phyloP scores from a whole-genome alignment of 164 flowering plant genomes.

The Tinospora cordifolia region DNA sequence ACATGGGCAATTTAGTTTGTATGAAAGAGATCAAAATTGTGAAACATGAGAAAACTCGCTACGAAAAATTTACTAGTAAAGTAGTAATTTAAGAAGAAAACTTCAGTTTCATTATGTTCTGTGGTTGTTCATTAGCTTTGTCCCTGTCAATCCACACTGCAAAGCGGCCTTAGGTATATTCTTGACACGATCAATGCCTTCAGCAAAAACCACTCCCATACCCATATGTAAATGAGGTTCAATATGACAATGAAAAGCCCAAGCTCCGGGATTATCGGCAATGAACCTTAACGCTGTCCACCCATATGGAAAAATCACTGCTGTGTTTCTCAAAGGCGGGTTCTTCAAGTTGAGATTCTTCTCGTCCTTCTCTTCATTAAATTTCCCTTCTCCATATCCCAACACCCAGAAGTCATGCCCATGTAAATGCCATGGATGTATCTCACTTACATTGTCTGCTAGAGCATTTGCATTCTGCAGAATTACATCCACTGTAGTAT shows the following conservation, averaged over 20 bases:
- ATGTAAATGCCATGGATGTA: constrained; percentile 94
- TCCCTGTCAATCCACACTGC: constrained; percentile 59
- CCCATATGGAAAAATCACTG: constrained; percentile 67
- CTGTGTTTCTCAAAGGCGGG: constrained; percentile 71
- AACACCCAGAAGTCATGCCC: constrained; percentile 95
- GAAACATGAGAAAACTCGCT: background rate
- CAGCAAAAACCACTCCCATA: constrained; percentile 80
- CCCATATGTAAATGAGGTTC: constrained; percentile 97
- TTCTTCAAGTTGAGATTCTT: constrained; percentile 46
- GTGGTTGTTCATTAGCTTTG: constrained; percentile 23
- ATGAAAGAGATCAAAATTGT: too few relatives aligned
- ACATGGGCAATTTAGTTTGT: too few relatives aligned
- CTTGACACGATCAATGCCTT: constrained; percentile 33
- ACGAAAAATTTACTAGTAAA: background rate
- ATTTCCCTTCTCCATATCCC: constrained; percentile 83
- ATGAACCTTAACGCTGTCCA: constrained; percentile 87
- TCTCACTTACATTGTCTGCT: constrained; percentile 44
- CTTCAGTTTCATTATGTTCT: background rate
- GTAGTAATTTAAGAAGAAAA: background rate
- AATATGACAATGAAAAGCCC: constrained; percentile 96
- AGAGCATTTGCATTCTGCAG: constrained; percentile 79
- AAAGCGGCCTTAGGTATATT: constrained; percentile 43
- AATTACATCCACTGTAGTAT: constrained; percentile 56
- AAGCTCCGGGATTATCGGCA: constrained; percentile 84
- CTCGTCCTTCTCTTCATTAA: constrained; percentile 26